Percentiles rank a stretch among this genome's conserved stretches.
Conservation (phyloP, 2,329 filamentous ascomycete genomes). For the Cylindrodendrum hubeiense region DNA sequence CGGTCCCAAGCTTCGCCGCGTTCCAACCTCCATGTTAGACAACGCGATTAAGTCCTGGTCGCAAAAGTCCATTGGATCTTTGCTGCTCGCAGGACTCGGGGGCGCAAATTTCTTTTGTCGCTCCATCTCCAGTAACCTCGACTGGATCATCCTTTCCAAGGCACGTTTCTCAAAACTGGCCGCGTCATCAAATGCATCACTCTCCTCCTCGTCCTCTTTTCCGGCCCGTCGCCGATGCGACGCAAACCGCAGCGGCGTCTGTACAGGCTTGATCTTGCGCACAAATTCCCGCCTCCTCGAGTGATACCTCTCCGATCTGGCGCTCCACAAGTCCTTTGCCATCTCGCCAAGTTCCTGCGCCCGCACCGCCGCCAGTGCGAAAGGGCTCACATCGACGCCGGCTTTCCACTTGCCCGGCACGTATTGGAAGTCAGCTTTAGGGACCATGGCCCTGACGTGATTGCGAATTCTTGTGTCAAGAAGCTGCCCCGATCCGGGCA, state of each 20-base stretch:
- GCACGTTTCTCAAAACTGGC: conserved; percentile 1
- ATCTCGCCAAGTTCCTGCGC: conserved; percentile 4
- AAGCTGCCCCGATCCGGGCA: not conserved
- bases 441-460: conserved; percentile 7
- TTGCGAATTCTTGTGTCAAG: conserved; percentile 6
- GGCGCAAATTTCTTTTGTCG: not conserved
- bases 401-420: conserved; percentile 8
- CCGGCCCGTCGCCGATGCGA: conserved; percentile 1
- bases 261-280: conserved; percentile 13
- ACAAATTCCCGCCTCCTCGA: conserved; percentile 8
- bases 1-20: not conserved
- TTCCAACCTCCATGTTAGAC: not conserved
- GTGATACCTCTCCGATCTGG: conserved; percentile 6
- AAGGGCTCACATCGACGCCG: conserved; percentile 2
- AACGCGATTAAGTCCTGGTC: not conserved
- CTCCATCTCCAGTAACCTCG: conserved; percentile 2
- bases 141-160: not conserved
- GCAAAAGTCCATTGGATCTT: not conserved
- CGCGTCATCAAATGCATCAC: conserved; percentile 5
- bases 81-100: conserved; percentile 5
- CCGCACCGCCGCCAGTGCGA: not conserved
- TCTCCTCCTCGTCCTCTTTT: conserved; percentile 6
- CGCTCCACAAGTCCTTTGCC: conserved; percentile 13
- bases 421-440: not conserved
- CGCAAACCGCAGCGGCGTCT: conserved; percentile 12